Evolutionary conservation across 208 protist genomes (phyloP).

Genomic region (Angomonas ambiguus): DNA sequence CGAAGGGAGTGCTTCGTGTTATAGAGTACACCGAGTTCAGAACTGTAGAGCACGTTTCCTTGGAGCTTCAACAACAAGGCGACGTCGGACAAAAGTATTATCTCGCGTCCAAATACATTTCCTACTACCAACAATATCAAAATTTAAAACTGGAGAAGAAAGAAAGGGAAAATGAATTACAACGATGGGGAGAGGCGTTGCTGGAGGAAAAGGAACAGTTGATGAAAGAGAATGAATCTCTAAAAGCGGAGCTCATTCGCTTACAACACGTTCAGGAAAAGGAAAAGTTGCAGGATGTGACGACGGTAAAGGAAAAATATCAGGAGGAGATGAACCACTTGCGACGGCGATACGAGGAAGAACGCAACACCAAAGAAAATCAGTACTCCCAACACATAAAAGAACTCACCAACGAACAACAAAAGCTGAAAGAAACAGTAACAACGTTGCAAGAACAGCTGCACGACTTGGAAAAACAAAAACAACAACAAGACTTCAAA

Average conservation of each 20-base stretch:
- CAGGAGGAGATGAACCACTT: conserved; percentile 13
- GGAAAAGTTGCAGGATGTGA: conserved; percentile 20
- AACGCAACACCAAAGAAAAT: too few species aligned
- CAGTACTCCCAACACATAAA: too few species aligned
- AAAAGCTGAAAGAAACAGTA: too few species aligned
- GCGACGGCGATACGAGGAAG: conserved; percentile 23
- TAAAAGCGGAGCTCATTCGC: conserved; percentile 18
- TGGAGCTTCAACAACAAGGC: conserved; percentile 67
- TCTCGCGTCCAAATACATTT: conserved; percentile 76
- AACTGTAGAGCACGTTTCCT: conserved; percentile 80
- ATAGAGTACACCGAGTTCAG: conserved; percentile 71
- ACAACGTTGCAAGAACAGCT: too few species aligned
- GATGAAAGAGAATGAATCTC: background rate
- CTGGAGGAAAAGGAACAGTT: conserved; percentile 3
- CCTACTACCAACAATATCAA: conserved; percentile 45
- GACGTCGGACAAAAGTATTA: conserved; percentile 80
- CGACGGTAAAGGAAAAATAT: conserved; percentile 23
- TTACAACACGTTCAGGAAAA: conserved; percentile 19
- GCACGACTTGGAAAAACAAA: too few species aligned
- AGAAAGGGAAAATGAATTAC: background rate
- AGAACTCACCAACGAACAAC: too few species aligned
- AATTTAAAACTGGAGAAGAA: background rate
- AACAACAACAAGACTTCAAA: background rate
- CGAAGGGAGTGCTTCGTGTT: conserved; percentile 45
- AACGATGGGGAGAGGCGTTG: conserved; percentile 15